A percentile compares a stretch with the other conserved stretches of the same genome.
Conservation (phyloP, 2,329 filamentous ascomycete species). For the Clonostachys solani region DNA sequence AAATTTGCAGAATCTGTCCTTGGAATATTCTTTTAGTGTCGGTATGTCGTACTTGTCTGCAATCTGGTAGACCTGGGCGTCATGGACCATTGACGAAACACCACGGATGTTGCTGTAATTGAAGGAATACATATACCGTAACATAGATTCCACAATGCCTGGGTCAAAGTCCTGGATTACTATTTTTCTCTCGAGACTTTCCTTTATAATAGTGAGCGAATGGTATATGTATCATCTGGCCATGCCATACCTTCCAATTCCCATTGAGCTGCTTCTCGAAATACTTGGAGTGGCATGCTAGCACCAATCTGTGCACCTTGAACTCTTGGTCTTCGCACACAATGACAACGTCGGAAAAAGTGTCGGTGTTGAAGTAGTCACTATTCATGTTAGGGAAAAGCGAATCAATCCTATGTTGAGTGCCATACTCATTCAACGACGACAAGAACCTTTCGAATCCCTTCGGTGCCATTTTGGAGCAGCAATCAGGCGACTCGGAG, state of each 20-base stretch:
- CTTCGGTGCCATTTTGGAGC: neutral
- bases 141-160: conserved; percentile 7
- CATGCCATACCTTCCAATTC: conserved; percentile 2
- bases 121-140: conserved; percentile 9
- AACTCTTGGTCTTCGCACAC: conserved; percentile 3
- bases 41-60: conserved; percentile 9
- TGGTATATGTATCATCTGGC: neutral
- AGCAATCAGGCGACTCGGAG: too few species aligned
- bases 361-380: conserved; percentile 4
- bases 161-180: conserved; percentile 8
- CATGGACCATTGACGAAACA: conserved; percentile 4
- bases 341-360: conserved; percentile 2
- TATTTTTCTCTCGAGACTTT: conserved; percentile 6
- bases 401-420: neutral
- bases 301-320: conserved; percentile 7
- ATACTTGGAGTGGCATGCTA: conserved; percentile 6
- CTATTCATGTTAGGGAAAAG: neutral
- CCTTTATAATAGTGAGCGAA: conserved; percentile 2
- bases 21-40: conserved; percentile 3
- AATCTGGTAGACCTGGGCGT: conserved; percentile 8
- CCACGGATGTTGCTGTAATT: conserved; percentile 6
- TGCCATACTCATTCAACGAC: neutral
- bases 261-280: conserved; percentile 4
- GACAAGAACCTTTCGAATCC: neutral
- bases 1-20: conserved; percentile 1